Percentiles rank a stretch among this genome's conserved stretches.
These are phyloP conservation scores for Aphanomyces invadans DNA, from an alignment of 352 stramenopile species.

Conservation along the genomic window DNA sequence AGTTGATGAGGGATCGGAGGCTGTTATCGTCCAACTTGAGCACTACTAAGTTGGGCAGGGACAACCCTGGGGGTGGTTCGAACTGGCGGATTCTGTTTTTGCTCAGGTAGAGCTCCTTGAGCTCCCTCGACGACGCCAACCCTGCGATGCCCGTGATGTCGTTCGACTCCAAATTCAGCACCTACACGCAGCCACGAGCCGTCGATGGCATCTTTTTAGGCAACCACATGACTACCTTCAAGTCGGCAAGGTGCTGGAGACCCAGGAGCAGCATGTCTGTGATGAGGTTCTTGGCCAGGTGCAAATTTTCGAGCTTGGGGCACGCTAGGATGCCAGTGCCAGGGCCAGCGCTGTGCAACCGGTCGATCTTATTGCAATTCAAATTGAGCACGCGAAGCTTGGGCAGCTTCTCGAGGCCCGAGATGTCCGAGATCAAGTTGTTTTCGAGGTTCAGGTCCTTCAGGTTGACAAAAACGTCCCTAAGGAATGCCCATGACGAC, in stretches of 20 bases:
- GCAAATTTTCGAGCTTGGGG: conserved; percentile 54
- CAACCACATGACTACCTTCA: no score
- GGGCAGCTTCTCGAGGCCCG: conserved; percentile 46
- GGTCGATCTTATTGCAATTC: conserved; percentile 69
- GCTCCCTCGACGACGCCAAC: conserved; percentile 46
- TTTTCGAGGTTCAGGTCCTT: conserved; percentile 74
- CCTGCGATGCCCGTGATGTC: conserved; percentile 60
- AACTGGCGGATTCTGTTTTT: conserved; percentile 82
- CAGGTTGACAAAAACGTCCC: conserved; percentile 54
- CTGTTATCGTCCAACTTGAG: conserved; percentile 77
- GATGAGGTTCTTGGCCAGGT: conserved; percentile 75
- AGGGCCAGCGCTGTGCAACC: conserved; percentile 30
- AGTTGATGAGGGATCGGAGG: conserved; percentile 55
- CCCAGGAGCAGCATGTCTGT: conserved; percentile 61
- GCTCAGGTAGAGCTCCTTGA: conserved; percentile 65
- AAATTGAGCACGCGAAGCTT: conserved; percentile 62
- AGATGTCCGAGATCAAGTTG: conserved; percentile 76
- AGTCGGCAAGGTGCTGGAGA: conserved; percentile 48
- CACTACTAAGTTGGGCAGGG: conserved; percentile 42
- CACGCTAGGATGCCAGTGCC: conserved; percentile 54
- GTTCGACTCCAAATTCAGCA: conserved; percentile 74
- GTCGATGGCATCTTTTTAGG: no score
- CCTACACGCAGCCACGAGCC: no score
- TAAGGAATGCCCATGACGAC: no score
- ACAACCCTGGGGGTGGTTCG: conserved; percentile 42